phyloP scores from a whole-genome alignment of 1,284 basidiomycete species.

The Tranzscheliella williamsii region DNA sequence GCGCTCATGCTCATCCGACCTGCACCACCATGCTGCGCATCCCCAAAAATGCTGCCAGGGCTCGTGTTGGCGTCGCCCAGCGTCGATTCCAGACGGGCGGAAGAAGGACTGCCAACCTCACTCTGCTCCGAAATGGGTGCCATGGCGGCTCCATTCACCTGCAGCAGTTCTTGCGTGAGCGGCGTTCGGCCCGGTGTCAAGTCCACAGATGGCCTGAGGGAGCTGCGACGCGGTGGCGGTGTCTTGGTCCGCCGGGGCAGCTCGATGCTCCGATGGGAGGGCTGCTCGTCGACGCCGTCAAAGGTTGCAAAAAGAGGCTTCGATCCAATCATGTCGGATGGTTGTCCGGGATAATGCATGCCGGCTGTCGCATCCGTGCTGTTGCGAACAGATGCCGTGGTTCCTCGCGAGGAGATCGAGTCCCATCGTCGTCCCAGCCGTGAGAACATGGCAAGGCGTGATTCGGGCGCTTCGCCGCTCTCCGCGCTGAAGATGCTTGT shows the following conservation, averaged over 20 bases:
- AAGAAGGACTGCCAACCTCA: constrained; percentile 27
- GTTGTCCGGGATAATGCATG: too few relatives aligned
- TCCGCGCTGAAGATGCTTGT: constrained; percentile 25
- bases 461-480: constrained; percentile 10
- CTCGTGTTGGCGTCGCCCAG: constrained; percentile 17
- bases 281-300: not conserved
- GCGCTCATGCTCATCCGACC: constrained; percentile 34
- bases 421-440: constrained; percentile 25
- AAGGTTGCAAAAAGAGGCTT: too few relatives aligned
- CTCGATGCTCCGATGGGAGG: not conserved
- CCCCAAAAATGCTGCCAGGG: constrained; percentile 7
- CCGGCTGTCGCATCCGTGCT: constrained; percentile 12
- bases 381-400: constrained; percentile 15
- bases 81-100: not conserved
- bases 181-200: constrained; percentile 2
- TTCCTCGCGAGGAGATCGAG: constrained; percentile 35
- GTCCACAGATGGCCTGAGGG: constrained; percentile 12
- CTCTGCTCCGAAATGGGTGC: constrained; percentile 34
- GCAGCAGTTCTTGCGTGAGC: constrained; percentile 13
- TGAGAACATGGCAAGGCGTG: constrained; percentile 16
- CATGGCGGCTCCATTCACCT: constrained; percentile 14
- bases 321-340: too few relatives aligned
- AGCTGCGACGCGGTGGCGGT: constrained; percentile 28
- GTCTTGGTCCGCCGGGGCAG: constrained; percentile 1
- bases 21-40: constrained; percentile 1